phyloP scores from a whole-genome alignment of 176 grass and related monocot genomes.

The Echinochloa phyllopogon region DNA sequence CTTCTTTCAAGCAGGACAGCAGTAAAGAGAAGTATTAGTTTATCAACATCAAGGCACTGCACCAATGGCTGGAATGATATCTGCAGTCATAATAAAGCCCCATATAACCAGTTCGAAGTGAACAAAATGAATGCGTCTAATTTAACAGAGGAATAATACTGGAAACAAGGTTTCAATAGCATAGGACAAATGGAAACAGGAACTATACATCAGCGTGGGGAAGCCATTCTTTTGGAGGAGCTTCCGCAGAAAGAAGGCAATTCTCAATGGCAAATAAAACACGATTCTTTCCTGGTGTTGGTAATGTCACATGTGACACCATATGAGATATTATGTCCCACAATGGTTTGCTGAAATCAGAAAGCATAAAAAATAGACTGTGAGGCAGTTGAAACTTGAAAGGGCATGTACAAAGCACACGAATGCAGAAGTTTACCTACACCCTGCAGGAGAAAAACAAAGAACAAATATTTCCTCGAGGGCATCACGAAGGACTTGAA shows the following conservation, averaged over 20 bases:
- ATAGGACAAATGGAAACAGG: constrained; percentile 25
- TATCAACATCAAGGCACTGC: constrained; percentile 97
- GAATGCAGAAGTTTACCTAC: constrained; percentile 70
- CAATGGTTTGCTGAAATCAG: constrained; percentile 80
- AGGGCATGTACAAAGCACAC: constrained; percentile 11
- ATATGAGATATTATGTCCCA: constrained; percentile 93
- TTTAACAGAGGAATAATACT: constrained; percentile 20
- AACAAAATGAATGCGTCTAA: constrained; percentile 29
- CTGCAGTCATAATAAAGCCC: constrained; percentile 58
- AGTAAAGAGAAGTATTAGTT: constrained; percentile 96
- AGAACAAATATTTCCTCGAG: constrained; percentile 95
- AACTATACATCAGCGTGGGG: constrained; percentile 89
- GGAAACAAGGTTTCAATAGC: constrained; percentile 31
- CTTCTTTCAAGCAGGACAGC: constrained; percentile 99
- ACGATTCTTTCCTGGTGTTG: constrained; percentile 88
- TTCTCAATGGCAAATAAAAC: constrained; percentile 97
- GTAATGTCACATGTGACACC: constrained; percentile 97
- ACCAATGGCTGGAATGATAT: constrained; percentile 98
- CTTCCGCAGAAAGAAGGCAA: constrained; percentile 81
- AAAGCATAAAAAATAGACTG: constrained; percentile 32
- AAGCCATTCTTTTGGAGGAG: constrained; percentile 90
- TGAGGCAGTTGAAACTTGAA: constrained; percentile 6
- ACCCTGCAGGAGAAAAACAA: constrained; percentile 89
- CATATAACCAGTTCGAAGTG: constrained; percentile 36
- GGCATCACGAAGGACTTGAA: constrained; percentile 85